A percentile compares a stretch with the other conserved stretches of the same genome.
Evolutionary conservation across 345 rosid species (phyloP).

Genomic region (Pseudoturritis turrita): DNA sequence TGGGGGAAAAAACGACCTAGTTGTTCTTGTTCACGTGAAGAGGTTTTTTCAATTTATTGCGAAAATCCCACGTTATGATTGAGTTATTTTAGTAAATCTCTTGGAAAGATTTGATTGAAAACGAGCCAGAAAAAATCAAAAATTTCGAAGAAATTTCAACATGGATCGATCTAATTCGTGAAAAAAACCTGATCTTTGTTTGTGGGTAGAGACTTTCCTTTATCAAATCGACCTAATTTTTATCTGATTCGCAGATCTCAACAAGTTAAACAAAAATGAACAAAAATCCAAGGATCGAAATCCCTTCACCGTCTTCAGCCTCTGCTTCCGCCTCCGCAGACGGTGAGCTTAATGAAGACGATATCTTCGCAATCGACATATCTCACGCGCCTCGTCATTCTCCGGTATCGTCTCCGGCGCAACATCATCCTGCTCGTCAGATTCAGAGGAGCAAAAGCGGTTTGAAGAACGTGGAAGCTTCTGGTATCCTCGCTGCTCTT

Average conservation of each 20-base stretch:
- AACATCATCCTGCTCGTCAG: constrained; percentile 23
- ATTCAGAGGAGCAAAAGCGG: constrained; percentile 29
- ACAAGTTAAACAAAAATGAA: constrained; percentile 12
- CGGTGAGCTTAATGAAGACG: constrained; percentile 69
- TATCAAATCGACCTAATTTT: background rate
- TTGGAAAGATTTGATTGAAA: constrained; percentile 19
- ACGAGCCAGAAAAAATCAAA: background rate
- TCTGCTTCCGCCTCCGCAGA: constrained; percentile 30
- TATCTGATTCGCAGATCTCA: constrained; percentile 23
- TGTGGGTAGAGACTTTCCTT: background rate
- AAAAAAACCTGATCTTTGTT: background rate
- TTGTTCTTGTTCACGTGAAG: background rate
- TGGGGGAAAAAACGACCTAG: background rate
- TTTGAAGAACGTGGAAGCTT: constrained; percentile 44
- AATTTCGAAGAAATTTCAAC: background rate
- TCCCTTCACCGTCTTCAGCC: constrained; percentile 21
- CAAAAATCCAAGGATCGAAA: constrained; percentile 9
- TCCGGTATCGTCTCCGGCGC: constrained; percentile 13
- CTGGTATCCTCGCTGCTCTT: constrained; percentile 78
- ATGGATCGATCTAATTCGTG: background rate
- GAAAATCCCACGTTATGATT: background rate
- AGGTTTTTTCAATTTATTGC: background rate
- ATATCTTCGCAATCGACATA: constrained; percentile 54
- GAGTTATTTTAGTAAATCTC: background rate
- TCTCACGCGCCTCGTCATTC: constrained; percentile 27